phyloP scores from a whole-genome alignment of 2,329 filamentous ascomycete species.

The Pyrenophora tritici-repentis region DNA sequence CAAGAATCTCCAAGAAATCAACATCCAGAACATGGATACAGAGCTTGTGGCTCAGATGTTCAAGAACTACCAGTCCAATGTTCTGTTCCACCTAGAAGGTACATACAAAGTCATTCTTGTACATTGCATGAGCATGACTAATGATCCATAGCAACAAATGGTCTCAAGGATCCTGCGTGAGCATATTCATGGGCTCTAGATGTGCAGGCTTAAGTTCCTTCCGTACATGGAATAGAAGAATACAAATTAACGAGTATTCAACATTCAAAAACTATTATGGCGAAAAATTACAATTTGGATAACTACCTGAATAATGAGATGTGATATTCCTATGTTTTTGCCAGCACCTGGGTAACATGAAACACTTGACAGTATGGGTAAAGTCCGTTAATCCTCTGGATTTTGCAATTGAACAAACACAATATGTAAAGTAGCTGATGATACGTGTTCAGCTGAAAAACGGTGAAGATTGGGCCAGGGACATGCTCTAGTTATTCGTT shows the following conservation, averaged over 20 bases:
- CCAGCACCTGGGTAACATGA: background rate
- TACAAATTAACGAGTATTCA: background rate
- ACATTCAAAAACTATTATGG: too few relatives aligned
- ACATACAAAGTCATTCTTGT: constrained; percentile 18
- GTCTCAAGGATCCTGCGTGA: constrained; percentile 76
- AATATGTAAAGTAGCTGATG: too few relatives aligned
- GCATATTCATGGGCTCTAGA: background rate
- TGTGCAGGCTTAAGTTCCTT: background rate
- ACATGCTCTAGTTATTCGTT: too few relatives aligned
- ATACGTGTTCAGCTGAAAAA: too few relatives aligned
- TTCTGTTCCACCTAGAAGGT: constrained; percentile 97
- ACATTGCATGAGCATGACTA: background rate
- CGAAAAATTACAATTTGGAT: too few relatives aligned
- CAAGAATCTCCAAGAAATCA: constrained; percentile 92
- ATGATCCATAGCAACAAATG: constrained; percentile 70
- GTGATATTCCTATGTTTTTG: background rate
- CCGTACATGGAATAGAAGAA: background rate
- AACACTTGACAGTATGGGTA: too few relatives aligned
- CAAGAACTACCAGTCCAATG: constrained; percentile 99
- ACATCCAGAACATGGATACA: constrained; percentile 98
- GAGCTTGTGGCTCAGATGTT: constrained; percentile 99
- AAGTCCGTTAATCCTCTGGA: too few relatives aligned
- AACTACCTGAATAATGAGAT: too few relatives aligned
- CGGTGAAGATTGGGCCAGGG: too few relatives aligned
- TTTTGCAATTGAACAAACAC: too few relatives aligned